A percentile compares a stretch with the other conserved stretches of the same genome.
phyloP scores from a whole-genome alignment of 2,329 filamentous ascomycete genomes.

The Colletotrichum graminicola region DNA sequence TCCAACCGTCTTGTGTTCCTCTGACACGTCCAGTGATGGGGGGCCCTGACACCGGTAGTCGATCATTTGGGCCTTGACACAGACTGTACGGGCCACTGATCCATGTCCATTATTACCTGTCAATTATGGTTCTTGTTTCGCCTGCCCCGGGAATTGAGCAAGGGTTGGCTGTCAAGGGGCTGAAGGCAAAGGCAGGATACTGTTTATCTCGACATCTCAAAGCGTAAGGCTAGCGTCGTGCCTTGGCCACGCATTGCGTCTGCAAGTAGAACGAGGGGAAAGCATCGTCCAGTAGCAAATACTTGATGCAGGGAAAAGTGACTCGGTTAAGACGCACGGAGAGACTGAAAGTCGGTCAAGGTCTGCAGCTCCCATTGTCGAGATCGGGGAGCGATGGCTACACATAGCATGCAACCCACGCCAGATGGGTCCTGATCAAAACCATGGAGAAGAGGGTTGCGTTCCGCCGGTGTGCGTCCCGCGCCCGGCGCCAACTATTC shows the following conservation, averaged over 20 bases:
- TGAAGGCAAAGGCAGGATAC: conserved; percentile 16
- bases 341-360: conserved; percentile 11
- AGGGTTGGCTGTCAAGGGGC: conserved; percentile 23
- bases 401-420: conserved; percentile 6
- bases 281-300: conserved; percentile 9
- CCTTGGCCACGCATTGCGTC: conserved; percentile 14
- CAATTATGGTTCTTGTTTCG: conserved; percentile 25
- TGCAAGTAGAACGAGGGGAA: conserved; percentile 19
- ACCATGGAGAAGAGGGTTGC: neutral
- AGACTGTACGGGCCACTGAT: conserved; percentile 14
- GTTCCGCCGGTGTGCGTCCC: neutral
- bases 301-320: neutral
- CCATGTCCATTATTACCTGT: conserved; percentile 30
- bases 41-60: conserved; percentile 36
- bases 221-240: conserved; percentile 14
- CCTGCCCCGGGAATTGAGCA: neutral
- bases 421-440: neutral
- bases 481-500: neutral
- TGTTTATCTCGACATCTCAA: conserved; percentile 26
- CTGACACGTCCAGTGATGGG: conserved; percentile 16
- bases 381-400: conserved; percentile 21
- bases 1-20: conserved; percentile 3
- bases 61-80: conserved; percentile 34
- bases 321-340: conserved; percentile 1
- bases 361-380: conserved; percentile 30